These are phyloP conservation scores for Solanum pennellii DNA, from an alignment of 257 asterid species.

Conservation along the genomic window DNA sequence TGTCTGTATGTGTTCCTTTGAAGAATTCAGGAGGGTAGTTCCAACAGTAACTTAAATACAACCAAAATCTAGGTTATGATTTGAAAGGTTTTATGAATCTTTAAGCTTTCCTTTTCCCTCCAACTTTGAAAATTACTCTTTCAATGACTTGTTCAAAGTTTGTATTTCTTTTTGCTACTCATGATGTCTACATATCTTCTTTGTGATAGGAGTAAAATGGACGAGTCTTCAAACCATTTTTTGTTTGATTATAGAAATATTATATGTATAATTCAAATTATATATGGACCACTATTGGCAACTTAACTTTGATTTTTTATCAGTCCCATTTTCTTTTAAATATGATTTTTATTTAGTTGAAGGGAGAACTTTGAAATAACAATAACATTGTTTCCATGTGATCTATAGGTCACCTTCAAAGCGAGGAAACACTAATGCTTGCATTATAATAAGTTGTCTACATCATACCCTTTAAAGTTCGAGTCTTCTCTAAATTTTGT, in stretches of 20 bases:
- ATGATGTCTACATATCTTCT: background rate
- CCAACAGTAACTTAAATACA: background rate
- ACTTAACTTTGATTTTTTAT: background rate
- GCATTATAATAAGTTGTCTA: no score
- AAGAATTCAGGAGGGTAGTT: no score
- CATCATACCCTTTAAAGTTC: background rate
- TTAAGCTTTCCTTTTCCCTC: background rate
- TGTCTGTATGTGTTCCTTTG: no score
- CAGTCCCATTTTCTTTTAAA: background rate
- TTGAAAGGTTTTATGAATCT: background rate
- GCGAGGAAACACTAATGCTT: no score
- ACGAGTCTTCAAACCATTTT: background rate
- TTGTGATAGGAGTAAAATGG: background rate
- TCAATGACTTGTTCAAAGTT: background rate
- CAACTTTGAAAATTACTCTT: background rate
- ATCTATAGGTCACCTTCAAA: background rate
- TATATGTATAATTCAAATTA: background rate
- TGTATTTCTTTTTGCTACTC: background rate
- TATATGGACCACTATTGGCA: background rate
- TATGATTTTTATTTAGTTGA: background rate
- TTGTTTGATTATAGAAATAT: background rate
- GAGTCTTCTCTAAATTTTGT: background rate
- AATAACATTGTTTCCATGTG: background rate
- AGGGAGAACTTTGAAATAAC: background rate
- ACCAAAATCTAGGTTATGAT: background rate